Base-by-base conservation (phyloP, 2,329 filamentous ascomycete species). In the Stagonosporopsis cucurbitacearum region DNA sequence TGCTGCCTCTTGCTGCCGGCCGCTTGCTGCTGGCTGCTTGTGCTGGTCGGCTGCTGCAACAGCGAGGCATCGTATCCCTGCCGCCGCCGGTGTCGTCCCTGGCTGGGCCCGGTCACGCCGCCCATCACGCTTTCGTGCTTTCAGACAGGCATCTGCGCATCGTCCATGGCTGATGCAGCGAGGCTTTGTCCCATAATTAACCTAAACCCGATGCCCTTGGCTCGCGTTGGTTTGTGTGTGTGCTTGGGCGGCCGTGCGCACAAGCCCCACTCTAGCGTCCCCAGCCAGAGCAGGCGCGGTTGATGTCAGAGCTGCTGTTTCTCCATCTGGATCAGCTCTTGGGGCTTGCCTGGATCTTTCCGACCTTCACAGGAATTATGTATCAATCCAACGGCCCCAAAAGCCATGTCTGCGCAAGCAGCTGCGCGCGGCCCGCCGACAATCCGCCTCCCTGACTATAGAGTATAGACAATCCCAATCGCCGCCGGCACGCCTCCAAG, bases 301-400 rank as follows among this genome's bases (percentile, higher is more conserved):
- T 72, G 66, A 73, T 69, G 69, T 74, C 71, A 74, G 71, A 73
- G 64, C 60, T 64, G 64, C 60, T 64, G 67, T 66, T 69, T 64
- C 68, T 71, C 66, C 67, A 71, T 70, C 67, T 73, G 71, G 70
- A 73, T 74, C 73, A 74, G 71, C 71, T 70, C 69, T 73, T 69
- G 66, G 65, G 68, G 69, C 67, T 67, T 71, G 69, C 65, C 72
- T 74, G 72, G 73, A 72, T 72, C 70, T 67, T 73, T 71, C 70
- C 72, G 72, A 64, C 65, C 64, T 69, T 69, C 66, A 70, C 67
- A 67, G 63, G 70, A 74, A 75, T 75, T 69, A 72, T 75, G 71
- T 72, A 72, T 75, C 69, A 72, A 66, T 70, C 68, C 72, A 73
- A 71, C 69, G 65, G 69, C 69, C 69, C 70, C 68, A 71, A 49